Percentiles rank a stretch among this genome's conserved stretches.
phyloP scores from a whole-genome alignment of 352 stramenopile genomes.

The Pythium pyrilobum region DNA sequence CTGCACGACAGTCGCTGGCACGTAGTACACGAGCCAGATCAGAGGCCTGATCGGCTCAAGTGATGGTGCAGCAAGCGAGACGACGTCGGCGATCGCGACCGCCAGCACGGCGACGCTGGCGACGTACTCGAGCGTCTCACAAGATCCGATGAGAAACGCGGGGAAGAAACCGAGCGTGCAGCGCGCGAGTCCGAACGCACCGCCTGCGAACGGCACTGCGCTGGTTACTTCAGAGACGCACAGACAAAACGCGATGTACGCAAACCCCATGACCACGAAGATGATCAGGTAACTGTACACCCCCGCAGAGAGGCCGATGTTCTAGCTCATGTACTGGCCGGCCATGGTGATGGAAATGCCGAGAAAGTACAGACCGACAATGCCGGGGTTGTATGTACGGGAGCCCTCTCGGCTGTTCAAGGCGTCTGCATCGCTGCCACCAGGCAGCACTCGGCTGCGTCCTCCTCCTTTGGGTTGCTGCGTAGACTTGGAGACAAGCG shows the following conservation, averaged over 20 bases:
- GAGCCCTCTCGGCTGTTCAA: too few relatives aligned
- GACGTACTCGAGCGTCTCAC: conserved; percentile 16
- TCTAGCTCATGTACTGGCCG: conserved; percentile 30
- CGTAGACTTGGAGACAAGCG: too few relatives aligned
- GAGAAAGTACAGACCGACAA: conserved; percentile 20
- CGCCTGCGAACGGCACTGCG: conserved; percentile 25
- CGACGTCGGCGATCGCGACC: background rate
- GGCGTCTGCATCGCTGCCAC: too few relatives aligned
- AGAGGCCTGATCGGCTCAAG: background rate
- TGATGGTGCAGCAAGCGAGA: background rate
- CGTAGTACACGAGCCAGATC: conserved; percentile 4
- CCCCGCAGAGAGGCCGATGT: conserved; percentile 14
- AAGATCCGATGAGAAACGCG: conserved; percentile 27
- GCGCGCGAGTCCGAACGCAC: conserved; percentile 24
- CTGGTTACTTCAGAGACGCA: conserved; percentile 21
- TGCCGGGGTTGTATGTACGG: too few relatives aligned
- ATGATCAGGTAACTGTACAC: conserved; percentile 12
- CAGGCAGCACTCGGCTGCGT: too few relatives aligned
- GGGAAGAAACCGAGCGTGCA: conserved; percentile 26
- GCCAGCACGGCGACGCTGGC: background rate
- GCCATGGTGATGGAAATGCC: conserved; percentile 24
- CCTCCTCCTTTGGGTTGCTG: too few relatives aligned
- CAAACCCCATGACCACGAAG: conserved; percentile 7
- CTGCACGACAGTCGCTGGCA: background rate
- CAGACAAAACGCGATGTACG: conserved; percentile 19